Conservation (phyloP, 2,329 filamentous ascomycete species). For the Pestalotiopsis sp. region DNA sequence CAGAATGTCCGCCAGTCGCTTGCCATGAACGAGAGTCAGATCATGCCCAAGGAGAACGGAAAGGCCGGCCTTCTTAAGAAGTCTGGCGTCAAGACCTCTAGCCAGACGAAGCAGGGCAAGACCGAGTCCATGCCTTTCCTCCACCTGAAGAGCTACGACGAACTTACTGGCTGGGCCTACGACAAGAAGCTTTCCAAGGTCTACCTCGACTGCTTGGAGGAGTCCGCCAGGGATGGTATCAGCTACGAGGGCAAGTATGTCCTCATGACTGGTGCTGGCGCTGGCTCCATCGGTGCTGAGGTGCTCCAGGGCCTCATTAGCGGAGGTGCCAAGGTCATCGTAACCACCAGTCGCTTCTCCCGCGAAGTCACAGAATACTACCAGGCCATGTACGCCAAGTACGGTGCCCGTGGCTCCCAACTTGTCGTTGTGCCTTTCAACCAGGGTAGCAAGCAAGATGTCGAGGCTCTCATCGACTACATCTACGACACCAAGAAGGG, state of each 20-base stretch:
- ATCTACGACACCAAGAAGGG: slow-evolving; percentile 97
- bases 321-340: slow-evolving; percentile 93
- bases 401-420: slow-evolving; percentile 90
- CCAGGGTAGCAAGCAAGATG: slow-evolving; percentile 97
- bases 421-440: slow-evolving; percentile 99
- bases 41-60: slow-evolving; percentile 84
- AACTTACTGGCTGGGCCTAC: slow-evolving; percentile 95
- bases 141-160: slow-evolving; percentile 91
- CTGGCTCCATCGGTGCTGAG: slow-evolving; percentile 95
- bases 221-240: slow-evolving; percentile 83
- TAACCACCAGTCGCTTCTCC: slow-evolving; percentile 96
- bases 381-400: slow-evolving; percentile 96
- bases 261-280: slow-evolving; percentile 97
- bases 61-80: slow-evolving; percentile 59
- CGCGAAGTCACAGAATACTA: slow-evolving; percentile 99
- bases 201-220: slow-evolving; percentile 90
- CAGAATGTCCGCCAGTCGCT: slow-evolving; percentile 91
- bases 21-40: slow-evolving; percentile 97
- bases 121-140: slow-evolving; percentile 97
- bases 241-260: slow-evolving; percentile 95
- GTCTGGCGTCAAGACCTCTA: slow-evolving; percentile 51
- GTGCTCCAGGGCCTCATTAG: slow-evolving; percentile 95
- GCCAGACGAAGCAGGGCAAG: slow-evolving; percentile 75
- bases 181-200: slow-evolving; percentile 96
- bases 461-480: slow-evolving; percentile 91